Conservation (phyloP, 768 basidiomycete genomes). For the Mrakia blollopis region DNA sequence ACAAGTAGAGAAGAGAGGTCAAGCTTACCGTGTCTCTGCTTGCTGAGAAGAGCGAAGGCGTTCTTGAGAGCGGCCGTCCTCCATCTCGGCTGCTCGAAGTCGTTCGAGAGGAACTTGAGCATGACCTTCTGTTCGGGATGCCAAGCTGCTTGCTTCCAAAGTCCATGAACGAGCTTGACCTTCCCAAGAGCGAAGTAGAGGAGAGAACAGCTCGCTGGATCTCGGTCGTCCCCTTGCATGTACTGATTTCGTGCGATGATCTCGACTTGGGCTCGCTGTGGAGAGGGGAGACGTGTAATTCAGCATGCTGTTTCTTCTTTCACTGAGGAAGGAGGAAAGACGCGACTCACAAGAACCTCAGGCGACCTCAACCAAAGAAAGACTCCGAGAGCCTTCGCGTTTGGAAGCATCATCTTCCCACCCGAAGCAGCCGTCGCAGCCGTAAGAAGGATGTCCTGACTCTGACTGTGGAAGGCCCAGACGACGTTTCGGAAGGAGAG, state of each 20-base stretch:
- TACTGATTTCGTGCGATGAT: constrained; percentile 86
- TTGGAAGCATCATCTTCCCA: constrained; percentile 83
- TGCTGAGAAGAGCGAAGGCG: constrained; percentile 83
- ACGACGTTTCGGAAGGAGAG: constrained; percentile 70
- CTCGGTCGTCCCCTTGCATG: constrained; percentile 76
- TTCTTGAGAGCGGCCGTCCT: constrained; percentile 92
- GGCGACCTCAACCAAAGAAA: constrained; percentile 79
- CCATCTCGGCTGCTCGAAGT: constrained; percentile 80
- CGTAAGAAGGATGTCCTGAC: constrained; percentile 72
- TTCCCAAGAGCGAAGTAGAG: constrained; percentile 95
- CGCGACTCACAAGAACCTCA: constrained; percentile 65
- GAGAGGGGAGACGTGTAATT: constrained; percentile 17
- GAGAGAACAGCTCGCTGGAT: constrained; percentile 82
- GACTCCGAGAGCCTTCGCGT: constrained; percentile 79
- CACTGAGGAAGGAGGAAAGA: neutral
- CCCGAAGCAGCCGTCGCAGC: constrained; percentile 67
- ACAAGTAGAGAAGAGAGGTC: no score
- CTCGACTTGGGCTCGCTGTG: constrained; percentile 75
- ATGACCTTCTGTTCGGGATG: constrained; percentile 82
- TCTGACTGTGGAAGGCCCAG: constrained; percentile 96
- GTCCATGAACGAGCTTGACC: constrained; percentile 80
- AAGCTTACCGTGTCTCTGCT: constrained; percentile 78
- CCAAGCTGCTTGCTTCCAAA: constrained; percentile 93
- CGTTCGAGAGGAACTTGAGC: constrained; percentile 87
- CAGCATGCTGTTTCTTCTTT: no score